Base-by-base conservation (phyloP, 495 filamentous ascomycete genomes). In the Halenospora varia region DNA sequence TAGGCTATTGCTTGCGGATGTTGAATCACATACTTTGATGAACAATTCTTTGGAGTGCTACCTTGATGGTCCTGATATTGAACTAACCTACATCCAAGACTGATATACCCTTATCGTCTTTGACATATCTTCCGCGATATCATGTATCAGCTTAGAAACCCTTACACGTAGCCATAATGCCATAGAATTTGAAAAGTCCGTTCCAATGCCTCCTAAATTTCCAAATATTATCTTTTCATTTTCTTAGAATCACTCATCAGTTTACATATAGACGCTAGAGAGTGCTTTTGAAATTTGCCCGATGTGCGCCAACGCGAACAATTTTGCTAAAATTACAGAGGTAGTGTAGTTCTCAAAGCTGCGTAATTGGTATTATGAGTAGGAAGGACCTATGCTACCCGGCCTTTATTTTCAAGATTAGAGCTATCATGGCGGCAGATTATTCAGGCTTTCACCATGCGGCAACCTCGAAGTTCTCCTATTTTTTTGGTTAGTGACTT, bases 401-500 rank as follows among this genome's bases (percentile, higher is more conserved):
- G 40, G 18, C 25, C 13, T 44, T 24, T 2, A 22, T 10, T 8
- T 13, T 52, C n/a, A n/a, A n/a, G n/a, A n/a, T n/a, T n/a, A n/a
- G n/a, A n/a, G n/a, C n/a, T n/a, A n/a, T n/a, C n/a, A n/a, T n/a
- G n/a, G n/a, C n/a, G n/a, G n/a, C n/a, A n/a, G n/a, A n/a, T n/a
- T n/a, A n/a, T n/a, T n/a, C n/a, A n/a, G n/a, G n/a, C n/a, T 48
- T 47, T 56, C 80, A 91, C 88, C 88, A 92, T 15, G 87, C 87
- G 63, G 76, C 77, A 23, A 91, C 87, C 61, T 91, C 87, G 57
- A 89, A 90, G 65, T 86, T 88, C 72, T 90, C 88, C 86, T 92
- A 62, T 57, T 40, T 29, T 2, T 0, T 1, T 6, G 15, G 66
- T 72, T 23, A 73, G 62, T 22, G 39, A 15, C 23, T 24, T n/a